Conservation (phyloP, 2,329 filamentous ascomycete species). For the Exophiala calicioides region DNA sequence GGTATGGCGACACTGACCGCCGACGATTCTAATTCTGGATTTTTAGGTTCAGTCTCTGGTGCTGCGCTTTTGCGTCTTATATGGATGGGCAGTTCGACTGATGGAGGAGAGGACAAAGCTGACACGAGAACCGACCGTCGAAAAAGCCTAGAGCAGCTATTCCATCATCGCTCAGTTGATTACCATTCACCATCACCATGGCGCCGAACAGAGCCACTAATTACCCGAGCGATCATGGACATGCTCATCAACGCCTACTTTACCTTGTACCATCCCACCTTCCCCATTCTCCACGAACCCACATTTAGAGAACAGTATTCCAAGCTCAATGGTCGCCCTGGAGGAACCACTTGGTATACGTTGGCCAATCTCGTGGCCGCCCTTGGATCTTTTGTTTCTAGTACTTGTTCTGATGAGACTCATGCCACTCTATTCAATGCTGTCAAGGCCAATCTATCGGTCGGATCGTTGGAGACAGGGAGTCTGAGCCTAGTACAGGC, state of each 20-base stretch:
- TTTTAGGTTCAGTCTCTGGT: constrained; percentile 24
- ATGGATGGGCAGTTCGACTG: constrained; percentile 13
- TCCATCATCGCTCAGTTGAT: constrained; percentile 11
- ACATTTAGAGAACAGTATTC: constrained; percentile 47
- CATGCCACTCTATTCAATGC: constrained; percentile 50
- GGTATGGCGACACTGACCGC: constrained; percentile 27
- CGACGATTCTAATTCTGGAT: constrained; percentile 26
- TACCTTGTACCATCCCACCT: constrained; percentile 59
- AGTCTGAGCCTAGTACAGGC: constrained; percentile 53
- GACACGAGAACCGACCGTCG: constrained; percentile 8
- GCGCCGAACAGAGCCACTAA: constrained; percentile 20
- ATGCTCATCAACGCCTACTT: constrained; percentile 50
- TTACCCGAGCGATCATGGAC: constrained; percentile 23
- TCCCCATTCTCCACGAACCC: constrained; percentile 55
- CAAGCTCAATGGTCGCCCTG: constrained; percentile 20
- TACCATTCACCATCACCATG: constrained; percentile 8
- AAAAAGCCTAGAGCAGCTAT: constrained; percentile 15
- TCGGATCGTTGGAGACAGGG: constrained; percentile 49
- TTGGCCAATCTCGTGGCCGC: constrained; percentile 23
- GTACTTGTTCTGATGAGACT: constrained; percentile 19
- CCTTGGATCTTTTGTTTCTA: constrained; percentile 24
- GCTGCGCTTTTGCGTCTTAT: constrained; percentile 27
- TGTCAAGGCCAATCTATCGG: constrained; percentile 41
- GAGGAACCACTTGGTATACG: constrained; percentile 22
- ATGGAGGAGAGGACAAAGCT: constrained; percentile 2